Conservation (phyloP, 495 filamentous ascomycete genomes). For the Xylaria venustula region DNA sequence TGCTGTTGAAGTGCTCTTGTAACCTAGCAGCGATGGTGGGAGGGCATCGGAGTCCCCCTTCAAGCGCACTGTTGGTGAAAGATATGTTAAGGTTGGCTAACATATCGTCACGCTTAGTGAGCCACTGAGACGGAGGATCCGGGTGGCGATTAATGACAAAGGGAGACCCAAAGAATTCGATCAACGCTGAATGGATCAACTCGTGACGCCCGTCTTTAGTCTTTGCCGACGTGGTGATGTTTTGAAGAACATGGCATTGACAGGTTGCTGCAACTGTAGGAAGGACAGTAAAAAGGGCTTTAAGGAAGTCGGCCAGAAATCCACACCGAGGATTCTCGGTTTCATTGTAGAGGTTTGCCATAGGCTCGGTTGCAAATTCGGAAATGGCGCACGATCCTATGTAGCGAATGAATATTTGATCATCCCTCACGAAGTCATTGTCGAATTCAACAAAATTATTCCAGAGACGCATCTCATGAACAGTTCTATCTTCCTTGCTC, state of each 20-base stretch:
- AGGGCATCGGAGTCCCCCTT: background rate
- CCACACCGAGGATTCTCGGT: background rate
- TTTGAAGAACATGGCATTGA: background rate
- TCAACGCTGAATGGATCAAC: background rate
- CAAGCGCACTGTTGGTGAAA: background rate
- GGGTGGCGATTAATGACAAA: conserved; percentile 1
- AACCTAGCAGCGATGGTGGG: background rate
- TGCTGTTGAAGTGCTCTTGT: background rate
- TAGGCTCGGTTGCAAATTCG: background rate
- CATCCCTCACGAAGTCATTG: background rate
- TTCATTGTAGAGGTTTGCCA: background rate
- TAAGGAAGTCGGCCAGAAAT: conserved; percentile 10
- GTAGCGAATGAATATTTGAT: conserved; percentile 6
- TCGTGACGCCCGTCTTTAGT: background rate
- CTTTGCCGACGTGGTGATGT: background rate
- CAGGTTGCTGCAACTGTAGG: background rate
- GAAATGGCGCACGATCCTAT: background rate
- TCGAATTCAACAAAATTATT: background rate
- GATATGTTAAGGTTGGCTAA: background rate
- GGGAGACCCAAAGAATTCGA: conserved; percentile 1
- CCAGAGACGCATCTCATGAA: background rate
- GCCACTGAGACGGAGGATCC: background rate
- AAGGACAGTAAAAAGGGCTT: background rate
- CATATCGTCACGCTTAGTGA: background rate
- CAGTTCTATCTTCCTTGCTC: background rate